Base-by-base conservation (phyloP, 257 asterid species). In the Gentiana dahurica region DNA sequence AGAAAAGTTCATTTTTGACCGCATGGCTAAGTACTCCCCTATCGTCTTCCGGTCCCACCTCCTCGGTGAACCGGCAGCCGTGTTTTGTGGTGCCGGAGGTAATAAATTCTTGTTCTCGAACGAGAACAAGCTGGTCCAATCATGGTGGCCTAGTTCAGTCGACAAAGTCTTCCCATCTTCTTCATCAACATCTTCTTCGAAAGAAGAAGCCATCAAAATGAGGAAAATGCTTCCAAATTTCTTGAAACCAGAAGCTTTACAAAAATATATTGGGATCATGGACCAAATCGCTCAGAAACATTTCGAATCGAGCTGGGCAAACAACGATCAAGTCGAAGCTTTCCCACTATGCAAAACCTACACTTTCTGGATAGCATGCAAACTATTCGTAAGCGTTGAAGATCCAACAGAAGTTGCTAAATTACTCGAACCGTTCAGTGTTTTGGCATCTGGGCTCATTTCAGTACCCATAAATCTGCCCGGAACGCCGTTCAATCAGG, bases 101-200 rank as follows among this genome's bases (percentile, higher is more conserved):
- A 75, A 81, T 69, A 81, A 81, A 15, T 81, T 77, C 73, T 62
- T 81, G 24, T 80, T 80, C 74, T 77, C 87, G 7, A 77, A 77
- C 74, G 87, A 81, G 71, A 80, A 77, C 71, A 77, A 72, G 66
- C 81, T 77, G n/a, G 80, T 81, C 8, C 81, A 68, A 8, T 62
- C 80, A 6, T 81, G 87, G 87, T 77, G 81, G 87, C 84, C 84
- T 1, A 35, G 59, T 1, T 74, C 81, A 8, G 72, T 77, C 9
- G 69, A 75, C 72, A 81, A 81, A 36, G 61, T 81, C 3, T 81
- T 81, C 77, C 87, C 87, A 0, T 74, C 84, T 2, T 65, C 87
- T 12, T 11, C 63, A 1, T 73, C 70, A 35, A 39, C 75, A 1
- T 80, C 84, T 0, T 80, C 84, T 0, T 69, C 84, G 12, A 73